Evolutionary conservation across 2,329 filamentous ascomycete species (phyloP), one percentile per base, ranked within the genome.

Genomic region (Fusarium annulatum): DNA sequence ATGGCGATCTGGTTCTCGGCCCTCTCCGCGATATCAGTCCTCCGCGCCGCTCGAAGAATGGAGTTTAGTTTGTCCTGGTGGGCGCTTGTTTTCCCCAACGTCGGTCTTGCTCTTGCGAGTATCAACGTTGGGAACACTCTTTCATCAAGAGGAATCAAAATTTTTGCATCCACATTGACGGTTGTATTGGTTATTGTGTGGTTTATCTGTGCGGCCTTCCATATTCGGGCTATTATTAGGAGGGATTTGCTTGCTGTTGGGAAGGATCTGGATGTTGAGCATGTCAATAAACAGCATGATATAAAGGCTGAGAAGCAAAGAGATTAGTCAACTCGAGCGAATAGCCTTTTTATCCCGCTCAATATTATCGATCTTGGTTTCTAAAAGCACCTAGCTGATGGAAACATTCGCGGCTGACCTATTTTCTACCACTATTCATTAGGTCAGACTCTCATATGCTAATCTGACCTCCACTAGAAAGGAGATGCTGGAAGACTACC

Each of bases 1-100:
- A 38, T 69, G 10, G 66, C 66, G 0, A 69, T 69, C 2, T 70
- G 66, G 66, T 69, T 69, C 33, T 70, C 66, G 0, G 66, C 46
- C 1, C 52, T 69, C 1, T 69, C 67, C 1, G 34, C 36, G 1
- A 4, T 69, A 9, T 69, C 59, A 0, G 59, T 69, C 1, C 59
- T 69, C 9, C 67, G 67, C 3, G 46, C 16, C 1, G 19, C 36
- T 6, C 51, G 52, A 7, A 16, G 28, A 1, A 69, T 69, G 67
- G 28, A 65, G 8, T 69, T 69, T 4, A 65, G 65, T 26, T 38
- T 69, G 3, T 30, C 65, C 0, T 69, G 67, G 65, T 69, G 67
- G 67, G 67, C 67, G 2, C 52, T 69, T 8, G 45, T 69, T 6
- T 69, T 69, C 52, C 67, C 67, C 9, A 69, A 69, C 1, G 67